A percentile compares a stretch with the other conserved stretches of the same genome.
These are phyloP conservation scores for Lepidopterella palustris DNA, from an alignment of 495 filamentous ascomycete genomes.

Conservation along the genomic window DNA sequence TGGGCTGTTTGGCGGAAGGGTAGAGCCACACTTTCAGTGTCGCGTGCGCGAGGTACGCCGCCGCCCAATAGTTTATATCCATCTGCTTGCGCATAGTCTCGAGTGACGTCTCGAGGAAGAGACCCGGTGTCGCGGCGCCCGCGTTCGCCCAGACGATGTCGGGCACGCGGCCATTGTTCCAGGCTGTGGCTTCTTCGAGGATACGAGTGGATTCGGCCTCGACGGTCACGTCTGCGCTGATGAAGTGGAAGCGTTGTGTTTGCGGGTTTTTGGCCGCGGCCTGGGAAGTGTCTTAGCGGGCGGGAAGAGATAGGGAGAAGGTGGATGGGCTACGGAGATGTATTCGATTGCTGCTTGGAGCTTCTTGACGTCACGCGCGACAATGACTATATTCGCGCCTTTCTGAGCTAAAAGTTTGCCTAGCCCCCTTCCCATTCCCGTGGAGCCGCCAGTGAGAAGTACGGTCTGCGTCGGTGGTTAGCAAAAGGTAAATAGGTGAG, in stretches of 20 bases:
- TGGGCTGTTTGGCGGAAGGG: constrained; percentile 30
- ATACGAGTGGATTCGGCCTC: constrained; percentile 59
- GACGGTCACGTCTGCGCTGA: constrained; percentile 75
- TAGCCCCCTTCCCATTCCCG: constrained; percentile 78
- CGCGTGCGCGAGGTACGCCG: constrained; percentile 77
- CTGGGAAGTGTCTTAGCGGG: constrained; percentile 32
- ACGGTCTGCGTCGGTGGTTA: constrained; percentile 52
- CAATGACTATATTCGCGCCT: constrained; percentile 81
- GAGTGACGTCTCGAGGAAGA: constrained; percentile 70
- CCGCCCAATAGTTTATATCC: constrained; percentile 86
- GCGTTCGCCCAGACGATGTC: constrained; percentile 93
- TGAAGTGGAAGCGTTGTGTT: constrained; percentile 72
- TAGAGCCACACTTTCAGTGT: constrained; percentile 56
- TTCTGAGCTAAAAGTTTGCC: constrained; percentile 67
- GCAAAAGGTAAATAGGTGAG: neutral
- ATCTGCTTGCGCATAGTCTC: constrained; percentile 67
- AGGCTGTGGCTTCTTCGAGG: constrained; percentile 66
- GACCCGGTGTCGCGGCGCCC: constrained; percentile 64
- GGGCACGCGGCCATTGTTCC: constrained; percentile 68
- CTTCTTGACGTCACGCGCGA: constrained; percentile 68
- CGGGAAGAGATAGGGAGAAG: neutral
- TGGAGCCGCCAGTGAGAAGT: constrained; percentile 84
- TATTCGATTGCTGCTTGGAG: constrained; percentile 65
- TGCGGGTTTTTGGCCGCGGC: constrained; percentile 51
- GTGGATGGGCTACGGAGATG: constrained; percentile 36